Conservation (phyloP, 2,329 filamentous ascomycete species). For the Westerdykella sp. region DNA sequence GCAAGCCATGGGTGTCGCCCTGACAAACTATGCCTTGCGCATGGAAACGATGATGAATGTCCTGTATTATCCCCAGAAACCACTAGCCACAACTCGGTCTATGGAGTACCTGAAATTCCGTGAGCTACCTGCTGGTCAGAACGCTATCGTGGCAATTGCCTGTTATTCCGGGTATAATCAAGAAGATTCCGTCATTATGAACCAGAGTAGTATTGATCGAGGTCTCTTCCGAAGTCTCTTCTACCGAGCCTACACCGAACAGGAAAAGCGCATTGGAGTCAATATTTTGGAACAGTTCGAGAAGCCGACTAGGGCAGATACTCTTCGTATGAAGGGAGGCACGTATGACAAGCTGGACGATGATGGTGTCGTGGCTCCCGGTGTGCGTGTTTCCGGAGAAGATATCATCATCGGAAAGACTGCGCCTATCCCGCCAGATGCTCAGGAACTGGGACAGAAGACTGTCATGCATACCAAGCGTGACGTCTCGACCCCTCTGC, state of each 20-base stretch:
- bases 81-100: slow-evolving; percentile 86
- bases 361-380: slow-evolving; percentile 89
- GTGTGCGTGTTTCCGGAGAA: slow-evolving; percentile 90
- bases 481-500: slow-evolving; percentile 88
- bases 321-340: slow-evolving; percentile 84
- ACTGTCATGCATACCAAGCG: slow-evolving; percentile 87
- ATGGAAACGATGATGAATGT: slow-evolving; percentile 99
- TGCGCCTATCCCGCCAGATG: slow-evolving; percentile 85
- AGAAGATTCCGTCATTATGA: slow-evolving; percentile 99
- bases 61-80: slow-evolving; percentile 97
- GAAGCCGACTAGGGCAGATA: slow-evolving; percentile 84
- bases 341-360: slow-evolving; percentile 98
- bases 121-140: slow-evolving; percentile 92
- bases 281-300: slow-evolving; percentile 91
- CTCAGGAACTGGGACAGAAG: slow-evolving; percentile 86
- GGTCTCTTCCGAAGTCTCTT: slow-evolving; percentile 96
- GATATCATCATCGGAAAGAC: slow-evolving; percentile 99
- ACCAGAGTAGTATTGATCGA: slow-evolving; percentile 97
- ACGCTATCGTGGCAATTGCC: slow-evolving; percentile 95
- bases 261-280: slow-evolving; percentile 92
- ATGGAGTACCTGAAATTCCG: slow-evolving; percentile 99
- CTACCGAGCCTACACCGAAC: slow-evolving; percentile 95
- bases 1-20: slow-evolving; percentile 98
- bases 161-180: slow-evolving; percentile 99
- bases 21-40: slow-evolving; percentile 92